Conservation (phyloP, 2,329 filamentous ascomycete genomes). For the Alternaria longipes region DNA sequence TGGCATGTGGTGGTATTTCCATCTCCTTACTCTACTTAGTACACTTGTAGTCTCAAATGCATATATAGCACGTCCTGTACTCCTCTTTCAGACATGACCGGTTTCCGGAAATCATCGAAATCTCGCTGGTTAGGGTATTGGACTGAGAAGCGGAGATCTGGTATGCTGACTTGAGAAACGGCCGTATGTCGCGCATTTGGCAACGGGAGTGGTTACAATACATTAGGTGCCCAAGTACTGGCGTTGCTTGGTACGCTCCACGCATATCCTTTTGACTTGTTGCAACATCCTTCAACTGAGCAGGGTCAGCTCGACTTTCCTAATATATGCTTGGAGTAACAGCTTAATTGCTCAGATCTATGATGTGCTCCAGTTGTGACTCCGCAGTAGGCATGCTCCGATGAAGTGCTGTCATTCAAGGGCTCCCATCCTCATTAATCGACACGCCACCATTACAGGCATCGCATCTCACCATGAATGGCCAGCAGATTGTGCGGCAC, state of each 20-base stretch:
- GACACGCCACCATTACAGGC: slow-evolving; percentile 17
- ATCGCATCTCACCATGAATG: slow-evolving; percentile 13
- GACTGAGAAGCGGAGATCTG: not conserved
- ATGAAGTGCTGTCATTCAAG: slow-evolving; percentile 1
- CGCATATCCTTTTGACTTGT: not conserved
- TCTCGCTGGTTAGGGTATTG: not conserved
- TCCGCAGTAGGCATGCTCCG: not conserved
- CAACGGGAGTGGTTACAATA: slow-evolving; percentile 13
- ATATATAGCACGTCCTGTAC: not conserved
- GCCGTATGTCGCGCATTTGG: slow-evolving; percentile 11
- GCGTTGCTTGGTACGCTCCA: slow-evolving; percentile 5
- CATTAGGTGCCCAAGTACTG: slow-evolving; percentile 18
- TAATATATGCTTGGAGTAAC: not conserved
- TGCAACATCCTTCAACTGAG: not conserved
- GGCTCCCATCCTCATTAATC: not conserved
- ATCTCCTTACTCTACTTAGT: not conserved
- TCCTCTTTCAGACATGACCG: slow-evolving; percentile 2
- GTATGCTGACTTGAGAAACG: slow-evolving; percentile 1
- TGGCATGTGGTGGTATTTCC: not conserved
- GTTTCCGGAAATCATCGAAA: slow-evolving; percentile 7
- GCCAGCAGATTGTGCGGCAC: slow-evolving; percentile 15
- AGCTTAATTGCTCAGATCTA: not conserved
- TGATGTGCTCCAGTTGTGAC: not conserved
- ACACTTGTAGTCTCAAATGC: not conserved
- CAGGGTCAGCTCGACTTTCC: not conserved